Percentiles rank a stretch among this genome's conserved stretches.
These are phyloP conservation scores for Chaetoceros muelleri DNA, from an alignment of 108 stramenopile species.

Conservation along the genomic window DNA sequence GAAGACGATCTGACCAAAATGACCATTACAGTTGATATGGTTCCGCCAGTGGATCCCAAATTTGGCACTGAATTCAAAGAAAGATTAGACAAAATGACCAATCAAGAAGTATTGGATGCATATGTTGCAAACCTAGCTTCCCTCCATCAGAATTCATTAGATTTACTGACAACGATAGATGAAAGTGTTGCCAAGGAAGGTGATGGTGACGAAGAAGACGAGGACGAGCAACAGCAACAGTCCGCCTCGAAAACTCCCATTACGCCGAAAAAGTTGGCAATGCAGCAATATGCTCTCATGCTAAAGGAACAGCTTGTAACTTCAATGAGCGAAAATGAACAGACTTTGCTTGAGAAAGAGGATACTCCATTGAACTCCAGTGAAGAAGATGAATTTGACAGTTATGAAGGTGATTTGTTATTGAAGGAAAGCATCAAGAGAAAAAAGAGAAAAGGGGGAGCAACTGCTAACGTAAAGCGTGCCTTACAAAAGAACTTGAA, in stretches of 20 bases:
- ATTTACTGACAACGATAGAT: neutral
- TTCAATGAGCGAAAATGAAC: neutral
- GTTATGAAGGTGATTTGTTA: too few relatives aligned
- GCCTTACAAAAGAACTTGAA: slow-evolving; percentile 57
- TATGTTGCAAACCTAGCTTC: slow-evolving; percentile 58
- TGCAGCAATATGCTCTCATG: slow-evolving; percentile 13
- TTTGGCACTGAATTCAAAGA: slow-evolving; percentile 46
- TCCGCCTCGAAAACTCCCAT: neutral
- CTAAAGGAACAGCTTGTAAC: slow-evolving; percentile 9
- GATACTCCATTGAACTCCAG: slow-evolving; percentile 1
- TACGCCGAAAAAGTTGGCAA: slow-evolving; percentile 2
- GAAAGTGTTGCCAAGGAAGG: neutral
- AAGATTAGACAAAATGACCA: slow-evolving; percentile 27
- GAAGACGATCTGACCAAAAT: slow-evolving; percentile 35
- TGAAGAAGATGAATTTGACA: slow-evolving; percentile 5
- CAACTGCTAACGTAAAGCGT: slow-evolving; percentile 35
- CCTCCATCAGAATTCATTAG: slow-evolving; percentile 19
- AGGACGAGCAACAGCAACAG: slow-evolving; percentile 1
- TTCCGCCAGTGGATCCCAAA: slow-evolving; percentile 70
- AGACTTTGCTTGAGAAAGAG: slow-evolving; percentile 2
- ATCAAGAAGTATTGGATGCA: slow-evolving; percentile 53
- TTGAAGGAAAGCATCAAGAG: slow-evolving; percentile 19
- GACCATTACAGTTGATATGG: slow-evolving; percentile 38
- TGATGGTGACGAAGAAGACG: slow-evolving; percentile 16
- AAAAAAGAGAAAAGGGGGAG: slow-evolving; percentile 34